Base-by-base conservation (phyloP, 2,329 filamentous ascomycete genomes). In the Colletotrichum agaves region DNA sequence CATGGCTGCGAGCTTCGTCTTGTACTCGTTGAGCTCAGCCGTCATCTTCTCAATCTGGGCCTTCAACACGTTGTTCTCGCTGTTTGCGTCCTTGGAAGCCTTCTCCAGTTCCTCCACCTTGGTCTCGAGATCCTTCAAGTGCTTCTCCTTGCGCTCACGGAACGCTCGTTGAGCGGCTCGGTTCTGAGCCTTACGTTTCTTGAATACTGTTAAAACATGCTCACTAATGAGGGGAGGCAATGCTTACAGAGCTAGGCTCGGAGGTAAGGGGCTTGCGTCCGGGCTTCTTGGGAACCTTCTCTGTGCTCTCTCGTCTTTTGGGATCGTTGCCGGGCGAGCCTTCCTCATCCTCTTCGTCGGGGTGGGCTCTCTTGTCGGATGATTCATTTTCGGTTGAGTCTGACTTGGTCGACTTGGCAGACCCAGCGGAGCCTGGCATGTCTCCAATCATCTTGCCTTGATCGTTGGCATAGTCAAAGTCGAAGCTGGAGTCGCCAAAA, bases 181-280 rank as follows among this genome's bases (percentile, higher is more conserved):
- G 73, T 98, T 98, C 76, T 98, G 94, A 10, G 96, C 96, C 82
- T 99, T 99, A 74, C 94, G 91, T 82, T 97, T 97, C 93, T 97
- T 74, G 52, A 70, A 37, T 10, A 15, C 11, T 7, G 56, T 67
- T 41, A 46, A 37, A 33, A 56, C 35, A 43, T 7, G 52, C 67
- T 19, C 43, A 21, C 7, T 5, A 15, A 3, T 3, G n/a, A 23
- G 8, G 50, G 17, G 8, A 23, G 8, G 49, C 21, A 47, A 31
- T 23, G 58, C 94, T 84, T 90, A 98, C 95, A 72, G 94, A 96
- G 73, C 93, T 98, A 23, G 96, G 96, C 79, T 98, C 96, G 21
- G 93, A 97, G 53, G 93, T 98, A 74, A 98, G 85, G 19, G 95
- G 96, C 84, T 99, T 99, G 71, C 96, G 89, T 57, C 96, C 96